Evolutionary conservation across 805 yeast species (phyloP).

Genomic region (Candida corydali): DNA sequence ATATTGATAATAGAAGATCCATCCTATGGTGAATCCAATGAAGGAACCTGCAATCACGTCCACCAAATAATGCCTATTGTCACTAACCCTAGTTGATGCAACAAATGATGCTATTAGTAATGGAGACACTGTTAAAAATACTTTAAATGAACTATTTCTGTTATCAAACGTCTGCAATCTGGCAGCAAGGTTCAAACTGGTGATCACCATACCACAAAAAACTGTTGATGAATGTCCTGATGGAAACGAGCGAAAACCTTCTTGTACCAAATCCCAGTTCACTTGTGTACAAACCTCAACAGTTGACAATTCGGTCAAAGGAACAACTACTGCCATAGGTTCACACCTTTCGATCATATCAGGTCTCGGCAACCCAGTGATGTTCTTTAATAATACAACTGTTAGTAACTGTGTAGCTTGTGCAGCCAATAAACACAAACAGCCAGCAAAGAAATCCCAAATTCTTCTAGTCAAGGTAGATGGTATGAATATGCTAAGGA

Average conservation of each 20-base stretch:
- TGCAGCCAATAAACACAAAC: conserved; percentile 33
- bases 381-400: conserved; percentile 29
- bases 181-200: conserved; percentile 29
- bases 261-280: conserved; percentile 13
- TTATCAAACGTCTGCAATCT: conserved; percentile 32
- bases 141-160: conserved; percentile 30
- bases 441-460: conserved; percentile 40
- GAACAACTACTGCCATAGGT: conserved; percentile 12
- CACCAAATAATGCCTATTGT: conserved; percentile 39
- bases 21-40: conserved; percentile 31
- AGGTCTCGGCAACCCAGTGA: conserved; percentile 26
- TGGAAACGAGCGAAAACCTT: conserved; percentile 26
- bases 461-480: conserved; percentile 16
- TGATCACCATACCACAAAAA: conserved; percentile 30
- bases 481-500: conserved; percentile 12
- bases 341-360: conserved; percentile 22
- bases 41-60: conserved; percentile 39
- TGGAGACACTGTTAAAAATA: conserved; percentile 30
- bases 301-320: conserved; percentile 11
- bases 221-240: conserved; percentile 27
- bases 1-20: conserved; percentile 36
- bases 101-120: conserved; percentile 29
- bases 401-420: conserved; percentile 33
- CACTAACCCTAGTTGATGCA: conserved; percentile 43
- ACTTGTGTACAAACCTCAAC: conserved; percentile 17